phyloP scores from a whole-genome alignment of 2,329 filamentous ascomycete genomes.

The Colletotrichum sansevieriae region DNA sequence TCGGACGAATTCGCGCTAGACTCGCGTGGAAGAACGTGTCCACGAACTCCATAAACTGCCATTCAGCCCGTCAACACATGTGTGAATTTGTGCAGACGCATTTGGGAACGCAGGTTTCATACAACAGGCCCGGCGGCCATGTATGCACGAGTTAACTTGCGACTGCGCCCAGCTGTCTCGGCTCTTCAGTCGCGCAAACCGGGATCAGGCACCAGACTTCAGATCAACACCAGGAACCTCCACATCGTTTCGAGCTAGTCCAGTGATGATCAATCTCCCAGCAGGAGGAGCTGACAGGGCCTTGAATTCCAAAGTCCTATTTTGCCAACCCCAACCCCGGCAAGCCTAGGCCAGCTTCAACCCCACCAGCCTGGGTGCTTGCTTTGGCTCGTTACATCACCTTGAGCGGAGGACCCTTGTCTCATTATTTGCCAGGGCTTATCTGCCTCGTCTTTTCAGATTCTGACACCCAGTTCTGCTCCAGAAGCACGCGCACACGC shows the following conservation, averaged over 20 bases:
- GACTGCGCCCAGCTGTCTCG: slow-evolving; percentile 29
- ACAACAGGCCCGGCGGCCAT: slow-evolving; percentile 18
- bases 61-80: slow-evolving; percentile 6
- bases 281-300: slow-evolving; percentile 31
- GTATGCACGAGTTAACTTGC: slow-evolving; percentile 5
- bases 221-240: slow-evolving; percentile 34
- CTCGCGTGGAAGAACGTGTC: slow-evolving; percentile 26
- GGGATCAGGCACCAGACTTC: slow-evolving; percentile 28
- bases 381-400: slow-evolving; percentile 40
- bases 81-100: slow-evolving; percentile 22
- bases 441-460: slow-evolving; percentile 36
- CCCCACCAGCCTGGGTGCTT: slow-evolving; percentile 32
- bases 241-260: slow-evolving; percentile 35
- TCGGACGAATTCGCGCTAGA: slow-evolving; percentile 21
- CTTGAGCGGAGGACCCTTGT: slow-evolving; percentile 36
- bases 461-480: slow-evolving; percentile 27
- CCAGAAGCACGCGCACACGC: slow-evolving; percentile 16
- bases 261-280: slow-evolving; percentile 36
- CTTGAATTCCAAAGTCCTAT: slow-evolving; percentile 19
- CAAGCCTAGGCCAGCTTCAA: slow-evolving; percentile 23
- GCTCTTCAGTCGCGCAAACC: slow-evolving; percentile 24
- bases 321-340: slow-evolving; percentile 37
- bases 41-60: slow-evolving; percentile 5
- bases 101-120: slow-evolving; percentile 35
- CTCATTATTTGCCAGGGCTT: slow-evolving; percentile 33